These are phyloP conservation scores for Morella rubra DNA, from an alignment of 306 rosid genomes.

Conservation along the genomic window DNA sequence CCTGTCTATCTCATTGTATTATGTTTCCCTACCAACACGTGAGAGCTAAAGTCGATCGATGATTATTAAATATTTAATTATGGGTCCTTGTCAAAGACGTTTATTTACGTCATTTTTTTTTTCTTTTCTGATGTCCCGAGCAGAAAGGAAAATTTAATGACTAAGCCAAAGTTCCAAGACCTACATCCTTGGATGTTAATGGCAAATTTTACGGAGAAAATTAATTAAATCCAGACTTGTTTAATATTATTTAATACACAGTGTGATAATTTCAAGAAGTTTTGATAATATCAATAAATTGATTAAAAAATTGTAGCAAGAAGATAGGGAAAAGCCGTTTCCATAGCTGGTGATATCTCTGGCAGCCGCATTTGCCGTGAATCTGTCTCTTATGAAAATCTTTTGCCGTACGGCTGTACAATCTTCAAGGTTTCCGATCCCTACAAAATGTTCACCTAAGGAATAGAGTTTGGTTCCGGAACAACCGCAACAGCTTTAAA, in stretches of 20 bases:
- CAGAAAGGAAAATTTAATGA: background rate
- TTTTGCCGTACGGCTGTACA: conserved; percentile 21
- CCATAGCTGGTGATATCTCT: conserved; percentile 22
- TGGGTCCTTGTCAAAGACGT: background rate
- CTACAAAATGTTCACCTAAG: conserved; percentile 18
- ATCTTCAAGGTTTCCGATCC: conserved; percentile 20
- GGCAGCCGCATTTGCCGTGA: conserved; percentile 32
- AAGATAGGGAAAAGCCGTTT: conserved; percentile 20
- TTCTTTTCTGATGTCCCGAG: background rate
- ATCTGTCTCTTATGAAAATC: background rate
- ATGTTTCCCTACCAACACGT: background rate
- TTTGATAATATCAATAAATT: background rate
- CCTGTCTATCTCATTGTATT: background rate
- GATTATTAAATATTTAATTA: too few relatives aligned
- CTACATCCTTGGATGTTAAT: background rate
- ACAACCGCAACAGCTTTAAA: conserved; percentile 13
- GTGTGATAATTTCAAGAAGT: background rate
- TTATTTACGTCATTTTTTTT: background rate
- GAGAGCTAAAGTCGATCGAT: too few relatives aligned
- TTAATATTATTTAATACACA: too few relatives aligned
- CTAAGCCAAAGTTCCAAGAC: background rate
- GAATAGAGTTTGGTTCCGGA: background rate
- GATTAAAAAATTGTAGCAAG: background rate
- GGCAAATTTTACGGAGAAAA: background rate
- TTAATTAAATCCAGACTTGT: background rate